These are phyloP conservation scores for Leptographium radiaticola DNA, from an alignment of 2,329 filamentous ascomycete species.

Conservation along the genomic window DNA sequence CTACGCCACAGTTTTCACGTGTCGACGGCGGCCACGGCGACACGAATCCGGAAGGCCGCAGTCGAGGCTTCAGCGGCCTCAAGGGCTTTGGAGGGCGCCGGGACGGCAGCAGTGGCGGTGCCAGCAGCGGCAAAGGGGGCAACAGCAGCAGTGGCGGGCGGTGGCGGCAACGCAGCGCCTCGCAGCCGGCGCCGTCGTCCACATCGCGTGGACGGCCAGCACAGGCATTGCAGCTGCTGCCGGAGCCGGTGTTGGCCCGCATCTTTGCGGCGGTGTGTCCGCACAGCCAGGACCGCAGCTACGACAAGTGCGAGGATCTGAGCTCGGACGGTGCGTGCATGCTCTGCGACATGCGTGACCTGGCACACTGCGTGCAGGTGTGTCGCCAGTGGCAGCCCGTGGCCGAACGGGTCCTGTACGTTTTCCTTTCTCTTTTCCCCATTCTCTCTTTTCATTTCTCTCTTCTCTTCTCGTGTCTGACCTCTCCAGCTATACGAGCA, in stretches of 20 bases:
- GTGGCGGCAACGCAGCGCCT: neutral
- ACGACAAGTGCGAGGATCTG: constrained; percentile 72
- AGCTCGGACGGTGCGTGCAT: constrained; percentile 71
- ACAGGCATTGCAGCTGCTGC: constrained; percentile 39
- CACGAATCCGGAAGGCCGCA: neutral
- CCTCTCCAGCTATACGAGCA: constrained; percentile 59
- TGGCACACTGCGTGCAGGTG: constrained; percentile 65
- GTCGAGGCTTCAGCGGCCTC: constrained; percentile 4
- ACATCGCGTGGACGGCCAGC: constrained; percentile 24
- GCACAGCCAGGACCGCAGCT: constrained; percentile 63
- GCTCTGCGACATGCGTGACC: constrained; percentile 84
- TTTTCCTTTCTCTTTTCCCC: constrained; percentile 10
- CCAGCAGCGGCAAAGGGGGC: neutral
- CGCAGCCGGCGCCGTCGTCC: neutral
- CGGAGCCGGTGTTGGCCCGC: constrained; percentile 54
- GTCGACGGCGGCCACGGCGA: neutral
- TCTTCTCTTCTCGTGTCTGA: neutral
- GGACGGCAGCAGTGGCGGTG: neutral
- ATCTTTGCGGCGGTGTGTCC: constrained; percentile 80
- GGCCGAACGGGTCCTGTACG: constrained; percentile 42
- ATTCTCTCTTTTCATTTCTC: neutral
- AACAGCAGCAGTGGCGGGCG: neutral
- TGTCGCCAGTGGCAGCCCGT: constrained; percentile 56
- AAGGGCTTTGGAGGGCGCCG: constrained; percentile 2
- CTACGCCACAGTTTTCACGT: neutral